A percentile compares a stretch with the other conserved stretches of the same genome.
These are phyloP conservation scores for Cladosporium austrohemisphaericum DNA, from an alignment of 2,329 filamentous ascomycete species.

Conservation along the genomic window DNA sequence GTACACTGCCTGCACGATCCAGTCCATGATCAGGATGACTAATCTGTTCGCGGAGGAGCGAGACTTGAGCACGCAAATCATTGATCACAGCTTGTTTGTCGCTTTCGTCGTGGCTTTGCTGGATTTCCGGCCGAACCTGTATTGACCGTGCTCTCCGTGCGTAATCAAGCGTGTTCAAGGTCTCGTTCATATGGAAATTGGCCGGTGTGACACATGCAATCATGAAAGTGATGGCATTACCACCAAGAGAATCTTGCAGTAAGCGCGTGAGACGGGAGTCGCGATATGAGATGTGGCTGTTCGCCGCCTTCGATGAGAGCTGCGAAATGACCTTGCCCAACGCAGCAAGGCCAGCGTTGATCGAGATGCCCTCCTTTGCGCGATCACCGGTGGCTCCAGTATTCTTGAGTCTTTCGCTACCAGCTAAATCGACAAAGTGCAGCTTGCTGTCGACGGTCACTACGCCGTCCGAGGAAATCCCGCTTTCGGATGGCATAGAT, in stretches of 20 bases:
- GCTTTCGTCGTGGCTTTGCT: constrained; percentile 80
- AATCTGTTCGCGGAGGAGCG: constrained; percentile 91
- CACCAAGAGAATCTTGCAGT: constrained; percentile 91
- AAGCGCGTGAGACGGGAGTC: constrained; percentile 95
- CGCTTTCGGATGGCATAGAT: constrained; percentile 77
- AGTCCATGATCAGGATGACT: constrained; percentile 70
- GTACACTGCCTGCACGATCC: constrained; percentile 50
- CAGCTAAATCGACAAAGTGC: constrained; percentile 96
- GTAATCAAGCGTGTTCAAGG: constrained; percentile 92
- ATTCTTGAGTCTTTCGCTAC: constrained; percentile 95
- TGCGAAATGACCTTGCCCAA: constrained; percentile 98
- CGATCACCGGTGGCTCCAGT: constrained; percentile 92
- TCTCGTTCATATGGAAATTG: constrained; percentile 96
- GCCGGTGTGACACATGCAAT: constrained; percentile 96
- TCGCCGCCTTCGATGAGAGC: constrained; percentile 81
- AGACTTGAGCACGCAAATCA: constrained; percentile 85
- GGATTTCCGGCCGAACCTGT: constrained; percentile 94
- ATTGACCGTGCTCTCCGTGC: constrained; percentile 93
- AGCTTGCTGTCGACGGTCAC: constrained; percentile 96
- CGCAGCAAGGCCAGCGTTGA: constrained; percentile 92
- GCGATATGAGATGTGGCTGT: constrained; percentile 92
- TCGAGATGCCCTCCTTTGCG: constrained; percentile 94
- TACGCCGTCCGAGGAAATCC: constrained; percentile 52
- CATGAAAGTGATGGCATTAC: constrained; percentile 98
- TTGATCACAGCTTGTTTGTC: constrained; percentile 95